These are phyloP conservation scores for Neurospora intermedia DNA, from an alignment of 495 filamentous ascomycete species.

Conservation along the genomic window DNA sequence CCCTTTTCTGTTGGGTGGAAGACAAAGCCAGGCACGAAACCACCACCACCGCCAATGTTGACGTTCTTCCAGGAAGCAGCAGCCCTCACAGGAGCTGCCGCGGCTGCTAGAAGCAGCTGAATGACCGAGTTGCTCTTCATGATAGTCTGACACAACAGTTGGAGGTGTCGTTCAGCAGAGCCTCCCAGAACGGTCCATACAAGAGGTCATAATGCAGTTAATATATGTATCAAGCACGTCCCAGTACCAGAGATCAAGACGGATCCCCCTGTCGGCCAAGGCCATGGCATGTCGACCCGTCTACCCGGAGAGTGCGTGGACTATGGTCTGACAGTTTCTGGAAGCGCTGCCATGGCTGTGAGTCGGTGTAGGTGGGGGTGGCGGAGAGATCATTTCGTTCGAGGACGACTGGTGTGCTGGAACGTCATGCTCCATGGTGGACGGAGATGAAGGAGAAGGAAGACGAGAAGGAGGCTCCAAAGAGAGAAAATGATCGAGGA, in stretches of 20 bases:
- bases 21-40: constrained; percentile 48
- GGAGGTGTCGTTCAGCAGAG: constrained; percentile 4
- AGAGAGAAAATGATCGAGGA: constrained; percentile 1
- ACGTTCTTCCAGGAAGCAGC: constrained; percentile 40
- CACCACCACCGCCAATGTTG: constrained; percentile 45
- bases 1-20: constrained; percentile 47
- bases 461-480: background rate
- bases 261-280: background rate
- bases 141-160: background rate
- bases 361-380: background rate
- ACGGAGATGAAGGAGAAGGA: background rate
- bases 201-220: constrained; percentile 6
- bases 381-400: background rate
- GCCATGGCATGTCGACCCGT: constrained; percentile 4
- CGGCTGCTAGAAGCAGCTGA: constrained; percentile 24
- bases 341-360: background rate
- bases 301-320: constrained; percentile 2
- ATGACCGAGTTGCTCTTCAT: constrained; percentile 26
- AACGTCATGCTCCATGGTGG: constrained; percentile 6
- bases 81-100: constrained; percentile 14
- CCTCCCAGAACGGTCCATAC: background rate
- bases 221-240: constrained; percentile 8
- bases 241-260: background rate
- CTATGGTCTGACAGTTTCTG: background rate
- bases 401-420: background rate